Base-by-base conservation (phyloP, 2,329 filamentous ascomycete genomes). In the Aspergillus carbonarius region DNA sequence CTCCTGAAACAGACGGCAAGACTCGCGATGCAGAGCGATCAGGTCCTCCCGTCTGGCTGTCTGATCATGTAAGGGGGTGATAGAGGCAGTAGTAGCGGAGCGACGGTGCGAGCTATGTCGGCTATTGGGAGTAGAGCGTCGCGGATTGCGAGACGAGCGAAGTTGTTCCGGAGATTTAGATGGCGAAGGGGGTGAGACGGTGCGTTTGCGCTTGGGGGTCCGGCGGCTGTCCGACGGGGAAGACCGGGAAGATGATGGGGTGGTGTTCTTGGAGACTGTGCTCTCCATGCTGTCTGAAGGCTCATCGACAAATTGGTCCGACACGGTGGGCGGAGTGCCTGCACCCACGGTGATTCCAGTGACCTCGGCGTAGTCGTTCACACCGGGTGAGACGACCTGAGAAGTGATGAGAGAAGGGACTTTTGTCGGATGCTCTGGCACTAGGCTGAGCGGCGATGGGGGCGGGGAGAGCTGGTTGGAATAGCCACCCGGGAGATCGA, bases 1-100 rank as follows among this genome's bases (percentile, higher is more conserved):
- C 15, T 67, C 63, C 60, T 77, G 72, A 34, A 78, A 78, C 1
- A 78, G 60, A 15, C 75, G 76, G 54, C 75, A 76, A 48, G 75
- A 75, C 47, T 78, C 72, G 6, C 75, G 74, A 48, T 78, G 74
- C 18, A 78, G 61, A 1, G 73, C 70, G 8, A 78, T 47, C 9
- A 78, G 66, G 13, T 74, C 72, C 54, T 76, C 70, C 7, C 72
- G 70, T 53, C 64, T 66, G 50, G 70, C 57, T 44, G 68, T 58
- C 13, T 66, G 53, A 47, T 68, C 63, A 17, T 64, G 52, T 17
- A 65, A 58, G 32, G 68, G 63, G n/a, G 69, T 68, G 40, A 70
- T 67, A 35, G 65, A 64, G 4, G 64, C 48, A 42, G 57, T 62
- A 17, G 66, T 66, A 13, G 65, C 63, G 32, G 67, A 62, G 51